A percentile compares a stretch with the other conserved stretches of the same genome.
Evolutionary conservation across 1,284 basidiomycete species (phyloP).

Genomic region (Puccinia horiana): DNA sequence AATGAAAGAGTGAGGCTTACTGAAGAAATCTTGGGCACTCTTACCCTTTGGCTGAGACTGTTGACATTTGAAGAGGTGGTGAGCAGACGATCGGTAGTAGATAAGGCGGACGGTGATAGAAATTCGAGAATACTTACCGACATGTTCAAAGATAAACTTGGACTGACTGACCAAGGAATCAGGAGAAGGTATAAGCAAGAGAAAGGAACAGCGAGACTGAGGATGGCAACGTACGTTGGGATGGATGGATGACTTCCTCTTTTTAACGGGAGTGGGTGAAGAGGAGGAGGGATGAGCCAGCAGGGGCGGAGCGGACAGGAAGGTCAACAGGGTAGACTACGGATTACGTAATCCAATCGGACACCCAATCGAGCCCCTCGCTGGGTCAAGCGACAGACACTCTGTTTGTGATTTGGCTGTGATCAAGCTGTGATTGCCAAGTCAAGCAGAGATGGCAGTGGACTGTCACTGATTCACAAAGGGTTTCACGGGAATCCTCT

Average conservation of each 20-base stretch:
- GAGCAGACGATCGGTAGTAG: neutral
- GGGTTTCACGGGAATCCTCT: neutral
- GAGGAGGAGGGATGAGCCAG: neutral
- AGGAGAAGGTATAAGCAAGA: neutral
- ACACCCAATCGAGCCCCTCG: neutral
- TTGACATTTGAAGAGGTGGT: neutral
- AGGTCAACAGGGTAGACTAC: neutral
- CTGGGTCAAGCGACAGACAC: neutral
- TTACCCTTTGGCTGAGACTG: conserved; percentile 44
- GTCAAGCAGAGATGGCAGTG: neutral
- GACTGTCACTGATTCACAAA: neutral
- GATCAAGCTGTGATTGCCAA: neutral
- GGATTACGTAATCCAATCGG: neutral
- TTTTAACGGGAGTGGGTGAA: neutral
- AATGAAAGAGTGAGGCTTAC: conserved; percentile 30
- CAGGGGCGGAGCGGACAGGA: neutral
- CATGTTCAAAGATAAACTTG: conserved; percentile 12
- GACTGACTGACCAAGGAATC: neutral
- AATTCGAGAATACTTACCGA: neutral
- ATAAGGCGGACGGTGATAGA: neutral
- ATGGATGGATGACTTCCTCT: too few relatives aligned
- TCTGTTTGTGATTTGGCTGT: neutral
- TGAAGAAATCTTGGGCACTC: conserved; percentile 50
- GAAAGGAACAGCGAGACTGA: neutral
- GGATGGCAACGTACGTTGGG: neutral